Evolutionary conservation across 2,329 filamentous ascomycete genomes (phyloP).

Genomic region (Fusarium musae): DNA sequence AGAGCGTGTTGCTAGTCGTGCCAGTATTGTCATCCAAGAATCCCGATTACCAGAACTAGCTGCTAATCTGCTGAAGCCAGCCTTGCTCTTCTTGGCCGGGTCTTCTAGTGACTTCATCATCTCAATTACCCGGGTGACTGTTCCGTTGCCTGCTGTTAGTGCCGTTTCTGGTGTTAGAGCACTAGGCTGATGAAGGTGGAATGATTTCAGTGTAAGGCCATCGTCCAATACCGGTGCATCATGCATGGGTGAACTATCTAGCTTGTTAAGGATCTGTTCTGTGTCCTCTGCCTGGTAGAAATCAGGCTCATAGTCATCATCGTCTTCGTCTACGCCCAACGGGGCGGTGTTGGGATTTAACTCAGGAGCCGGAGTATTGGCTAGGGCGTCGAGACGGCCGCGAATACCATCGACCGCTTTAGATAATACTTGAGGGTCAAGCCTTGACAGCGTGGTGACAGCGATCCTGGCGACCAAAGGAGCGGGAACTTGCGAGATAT

Average conservation of each 20-base stretch:
- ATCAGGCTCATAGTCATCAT: conserved; percentile 89
- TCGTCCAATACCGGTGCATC: conserved; percentile 47
- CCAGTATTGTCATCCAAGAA: conserved; percentile 90
- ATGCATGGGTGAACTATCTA: conserved; percentile 74
- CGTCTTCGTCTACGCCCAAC: conserved; percentile 80
- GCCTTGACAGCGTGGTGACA: conserved; percentile 78
- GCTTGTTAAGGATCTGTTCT: conserved; percentile 81
- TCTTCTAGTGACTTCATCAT: conserved; percentile 81
- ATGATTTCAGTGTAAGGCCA: conserved; percentile 76
- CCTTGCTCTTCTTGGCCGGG: conserved; percentile 69
- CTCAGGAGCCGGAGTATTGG: conserved; percentile 56
- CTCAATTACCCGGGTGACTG: conserved; percentile 80
- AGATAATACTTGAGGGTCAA: conserved; percentile 75
- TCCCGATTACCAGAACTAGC: conserved; percentile 87
- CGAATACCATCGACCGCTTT: conserved; percentile 76
- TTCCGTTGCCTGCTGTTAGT: conserved; percentile 77
- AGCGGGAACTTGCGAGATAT: conserved; percentile 81
- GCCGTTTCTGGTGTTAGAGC: conserved; percentile 77
- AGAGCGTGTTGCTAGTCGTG: conserved; percentile 84
- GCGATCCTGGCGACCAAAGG: conserved; percentile 83
- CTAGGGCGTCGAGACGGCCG: conserved; percentile 59
- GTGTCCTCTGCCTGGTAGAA: conserved; percentile 81
- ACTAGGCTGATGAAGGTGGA: conserved; percentile 81
- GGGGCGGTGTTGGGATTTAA: conserved; percentile 69
- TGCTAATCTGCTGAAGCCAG: conserved; percentile 85